These are phyloP conservation scores for Cercophora samala DNA, from an alignment of 495 filamentous ascomycete species.

Conservation along the genomic window DNA sequence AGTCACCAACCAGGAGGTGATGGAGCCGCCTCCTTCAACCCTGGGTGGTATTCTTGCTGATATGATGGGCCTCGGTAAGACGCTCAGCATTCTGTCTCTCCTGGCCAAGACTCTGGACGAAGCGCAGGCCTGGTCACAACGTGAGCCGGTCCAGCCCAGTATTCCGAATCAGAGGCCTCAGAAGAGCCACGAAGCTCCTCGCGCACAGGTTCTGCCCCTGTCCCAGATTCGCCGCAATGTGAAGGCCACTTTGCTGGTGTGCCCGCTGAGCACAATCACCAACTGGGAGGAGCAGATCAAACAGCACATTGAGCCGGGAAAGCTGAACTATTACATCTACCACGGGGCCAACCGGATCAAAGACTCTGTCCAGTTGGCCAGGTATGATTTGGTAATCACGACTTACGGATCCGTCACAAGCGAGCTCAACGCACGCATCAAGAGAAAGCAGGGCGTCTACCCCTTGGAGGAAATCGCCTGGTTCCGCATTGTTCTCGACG, in stretches of 20 bases:
- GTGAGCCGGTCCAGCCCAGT: constrained; percentile 39
- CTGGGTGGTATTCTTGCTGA: constrained; percentile 91
- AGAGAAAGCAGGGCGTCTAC: constrained; percentile 55
- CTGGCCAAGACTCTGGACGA: constrained; percentile 59
- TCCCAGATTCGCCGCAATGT: constrained; percentile 60
- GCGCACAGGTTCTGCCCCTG: constrained; percentile 34
- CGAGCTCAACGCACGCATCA: constrained; percentile 62
- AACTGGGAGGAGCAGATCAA: constrained; percentile 93
- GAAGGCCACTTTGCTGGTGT: constrained; percentile 83
- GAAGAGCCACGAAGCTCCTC: constrained; percentile 34
- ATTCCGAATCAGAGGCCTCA: constrained; percentile 38
- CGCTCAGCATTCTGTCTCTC: constrained; percentile 80
- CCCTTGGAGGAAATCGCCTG: constrained; percentile 76
- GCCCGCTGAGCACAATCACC: constrained; percentile 78
- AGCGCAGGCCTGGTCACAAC: constrained; percentile 55
- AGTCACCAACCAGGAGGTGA: constrained; percentile 67
- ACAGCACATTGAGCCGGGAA: constrained; percentile 63
- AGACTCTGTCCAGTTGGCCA: constrained; percentile 61
- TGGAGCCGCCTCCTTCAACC: constrained; percentile 63
- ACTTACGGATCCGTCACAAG: constrained; percentile 86
- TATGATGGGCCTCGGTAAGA: constrained; percentile 98
- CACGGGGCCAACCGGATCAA: constrained; percentile 73
- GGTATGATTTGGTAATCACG: constrained; percentile 82
- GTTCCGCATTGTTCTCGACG: constrained; percentile 94
- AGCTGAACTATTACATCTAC: constrained; percentile 70